These are phyloP conservation scores for Moesziomyces sp. DNA, from an alignment of 1,284 basidiomycete species.

Conservation along the genomic window DNA sequence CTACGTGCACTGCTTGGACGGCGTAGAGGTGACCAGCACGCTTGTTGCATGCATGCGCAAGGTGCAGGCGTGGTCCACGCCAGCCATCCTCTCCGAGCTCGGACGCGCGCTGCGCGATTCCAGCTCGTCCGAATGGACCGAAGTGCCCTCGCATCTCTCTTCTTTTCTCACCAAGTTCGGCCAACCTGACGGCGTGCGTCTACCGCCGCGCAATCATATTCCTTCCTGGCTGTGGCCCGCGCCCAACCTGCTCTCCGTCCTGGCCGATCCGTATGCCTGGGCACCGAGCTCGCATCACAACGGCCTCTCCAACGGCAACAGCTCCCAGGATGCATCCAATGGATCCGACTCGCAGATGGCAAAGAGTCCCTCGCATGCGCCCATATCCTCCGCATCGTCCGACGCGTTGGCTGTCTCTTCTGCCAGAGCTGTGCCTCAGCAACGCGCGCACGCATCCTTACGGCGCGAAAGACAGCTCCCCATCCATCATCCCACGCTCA, in stretches of 20 bases:
- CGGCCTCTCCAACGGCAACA: constrained; percentile 4
- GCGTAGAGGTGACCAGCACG: constrained; percentile 59
- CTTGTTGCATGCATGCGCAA: constrained; percentile 62
- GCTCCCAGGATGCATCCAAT: constrained; percentile 7
- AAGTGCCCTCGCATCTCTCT: constrained; percentile 52
- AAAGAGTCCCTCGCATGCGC: constrained; percentile 6
- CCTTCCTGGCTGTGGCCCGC: constrained; percentile 58
- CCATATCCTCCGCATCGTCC: constrained; percentile 3
- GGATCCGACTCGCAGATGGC: constrained; percentile 4
- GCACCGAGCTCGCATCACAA: constrained; percentile 13
- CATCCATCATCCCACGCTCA: constrained; percentile 60
- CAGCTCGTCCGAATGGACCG: constrained; percentile 47
- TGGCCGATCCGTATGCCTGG: constrained; percentile 43
- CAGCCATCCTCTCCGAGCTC: constrained; percentile 54
- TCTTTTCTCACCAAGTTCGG: constrained; percentile 61
- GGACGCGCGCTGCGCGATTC: constrained; percentile 52
- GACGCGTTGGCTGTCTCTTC: constrained; percentile 2
- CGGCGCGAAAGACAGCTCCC: constrained; percentile 38
- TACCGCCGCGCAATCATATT: constrained; percentile 52
- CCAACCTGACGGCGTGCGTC: constrained; percentile 56
- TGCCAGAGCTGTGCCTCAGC: constrained; percentile 7
- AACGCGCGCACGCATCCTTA: constrained; percentile 5
- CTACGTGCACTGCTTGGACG: constrained; percentile 66
- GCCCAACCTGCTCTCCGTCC: constrained; percentile 30
- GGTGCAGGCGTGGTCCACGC: constrained; percentile 60